Evolutionary conservation across 257 asterid species (phyloP), one percentile per base, ranked within the genome.

Genomic region (Nicotiana attenuata): DNA sequence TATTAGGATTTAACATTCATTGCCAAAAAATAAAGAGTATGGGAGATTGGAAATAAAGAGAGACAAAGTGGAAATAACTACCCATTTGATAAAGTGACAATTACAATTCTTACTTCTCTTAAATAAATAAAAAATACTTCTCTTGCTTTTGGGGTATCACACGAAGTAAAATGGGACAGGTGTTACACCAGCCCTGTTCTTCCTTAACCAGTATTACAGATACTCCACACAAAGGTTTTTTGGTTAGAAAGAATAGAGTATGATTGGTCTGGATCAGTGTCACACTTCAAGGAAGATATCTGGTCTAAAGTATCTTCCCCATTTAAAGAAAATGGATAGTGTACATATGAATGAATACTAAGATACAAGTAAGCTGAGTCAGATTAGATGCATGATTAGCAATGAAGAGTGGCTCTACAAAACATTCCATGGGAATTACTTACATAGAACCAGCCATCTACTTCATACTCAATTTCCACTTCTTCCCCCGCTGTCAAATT

Each of bases 391-490:
- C 80, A 50, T 75, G 80, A 75, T 73, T 26, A 24, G 45, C 45
- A 75, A 75, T 15, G 80, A 50, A 75, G 45, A 26, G 64, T 26
- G 64, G 22, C 64, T 26, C 7, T 0, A 60, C 67, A 64, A 66
- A 63, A 35, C 17, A 19, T 76, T 81, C 65, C 65, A 81, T 50
- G 45, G 29, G 69, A 68, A 50, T 75, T 84, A 95, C 99, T 96
- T 90, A 96, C 98, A 85, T 91, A 92, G 86, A 84, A 96, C 99
- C 99, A 96, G 87, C 99, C 99, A 89, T 96, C 99, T 80, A 96
- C 98, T 91, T 96, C 99, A 86, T 96, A 89, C 82, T 93, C 98
- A 56, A 96, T 94, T 87, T 94, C 98, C 80, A 96, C 86, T 41
- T 93, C 99, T 86, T 96, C 99, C 47, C 97, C 99, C 2, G 98